phyloP scores from a whole-genome alignment of 2,329 filamentous ascomycete species.

The Lachnellula occidentalis region DNA sequence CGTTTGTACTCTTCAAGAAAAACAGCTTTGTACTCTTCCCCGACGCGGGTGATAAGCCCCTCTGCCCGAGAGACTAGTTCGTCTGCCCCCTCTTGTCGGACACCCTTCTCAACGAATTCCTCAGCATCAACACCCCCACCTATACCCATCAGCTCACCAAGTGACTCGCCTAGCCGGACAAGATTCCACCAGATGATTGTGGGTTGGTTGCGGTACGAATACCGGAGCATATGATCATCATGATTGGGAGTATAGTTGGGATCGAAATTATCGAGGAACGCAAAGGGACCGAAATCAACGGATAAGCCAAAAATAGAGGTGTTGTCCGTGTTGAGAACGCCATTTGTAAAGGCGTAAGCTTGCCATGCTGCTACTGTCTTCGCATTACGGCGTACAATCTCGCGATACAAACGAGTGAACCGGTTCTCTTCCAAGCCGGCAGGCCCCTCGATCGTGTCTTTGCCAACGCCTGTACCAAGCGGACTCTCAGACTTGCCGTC shows the following conservation, averaged over 20 bases:
- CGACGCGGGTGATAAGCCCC: constrained; percentile 70
- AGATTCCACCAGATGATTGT: constrained; percentile 99
- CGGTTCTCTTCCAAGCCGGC: constrained; percentile 71
- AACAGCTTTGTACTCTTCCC: constrained; percentile 82
- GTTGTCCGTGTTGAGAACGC: constrained; percentile 96
- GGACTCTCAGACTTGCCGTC: constrained; percentile 40
- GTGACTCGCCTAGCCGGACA: constrained; percentile 79
- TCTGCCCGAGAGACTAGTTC: constrained; percentile 76
- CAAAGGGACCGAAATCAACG: constrained; percentile 94
- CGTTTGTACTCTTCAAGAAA: constrained; percentile 88
- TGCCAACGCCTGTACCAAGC: constrained; percentile 42
- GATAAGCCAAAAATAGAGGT: constrained; percentile 85
- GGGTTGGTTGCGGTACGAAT: constrained; percentile 90
- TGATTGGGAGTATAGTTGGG: constrained; percentile 94
- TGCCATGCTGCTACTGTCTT: constrained; percentile 90
- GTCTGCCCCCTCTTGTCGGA: constrained; percentile 61
- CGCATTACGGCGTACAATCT: constrained; percentile 81
- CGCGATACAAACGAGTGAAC: constrained; percentile 80
- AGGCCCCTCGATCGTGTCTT: constrained; percentile 60
- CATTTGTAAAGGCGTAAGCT: constrained; percentile 98
- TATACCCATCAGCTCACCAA: constrained; percentile 83
- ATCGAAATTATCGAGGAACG: constrained; percentile 96
- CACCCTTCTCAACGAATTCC: constrained; percentile 66
- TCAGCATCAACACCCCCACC: constrained; percentile 66
- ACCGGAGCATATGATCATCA: constrained; percentile 81